These are phyloP conservation scores for Omphalotus guepiniiformis DNA, from an alignment of 768 basidiomycete genomes.

Conservation along the genomic window DNA sequence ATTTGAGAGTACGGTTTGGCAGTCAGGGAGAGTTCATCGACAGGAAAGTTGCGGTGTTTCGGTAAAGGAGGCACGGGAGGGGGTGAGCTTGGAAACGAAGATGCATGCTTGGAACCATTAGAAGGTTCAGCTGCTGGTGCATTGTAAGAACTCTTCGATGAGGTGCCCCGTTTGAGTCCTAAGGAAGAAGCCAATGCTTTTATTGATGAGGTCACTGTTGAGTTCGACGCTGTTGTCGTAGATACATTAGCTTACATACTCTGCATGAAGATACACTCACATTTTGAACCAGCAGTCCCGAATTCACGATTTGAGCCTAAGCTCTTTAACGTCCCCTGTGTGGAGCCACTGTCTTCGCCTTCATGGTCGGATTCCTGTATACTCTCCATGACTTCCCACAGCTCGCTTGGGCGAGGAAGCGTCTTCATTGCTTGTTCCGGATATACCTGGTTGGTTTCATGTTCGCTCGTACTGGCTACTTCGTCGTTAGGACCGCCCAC, in stretches of 20 bases:
- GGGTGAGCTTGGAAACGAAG: neutral
- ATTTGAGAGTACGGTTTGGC: slow-evolving; percentile 43
- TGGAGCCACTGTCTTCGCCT: slow-evolving; percentile 59
- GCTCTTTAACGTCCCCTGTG: slow-evolving; percentile 48
- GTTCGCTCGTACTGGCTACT: too few relatives aligned
- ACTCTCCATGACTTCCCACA: slow-evolving; percentile 84
- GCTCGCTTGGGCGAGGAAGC: slow-evolving; percentile 63
- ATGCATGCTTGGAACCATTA: too few relatives aligned
- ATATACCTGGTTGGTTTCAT: too few relatives aligned
- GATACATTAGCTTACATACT: slow-evolving; percentile 10
- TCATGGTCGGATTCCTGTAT: slow-evolving; percentile 66
- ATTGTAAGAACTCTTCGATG: slow-evolving; percentile 22
- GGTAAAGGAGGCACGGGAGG: neutral
- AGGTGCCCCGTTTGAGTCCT: slow-evolving; percentile 56
- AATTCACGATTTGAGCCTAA: slow-evolving; percentile 53
- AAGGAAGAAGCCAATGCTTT: slow-evolving; percentile 73
- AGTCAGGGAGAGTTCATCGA: slow-evolving; percentile 34
- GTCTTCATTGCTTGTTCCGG: slow-evolving; percentile 14
- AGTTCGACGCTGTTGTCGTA: slow-evolving; percentile 43
- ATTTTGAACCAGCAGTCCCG: slow-evolving; percentile 48
- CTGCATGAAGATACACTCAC: slow-evolving; percentile 48
- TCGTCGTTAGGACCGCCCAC: slow-evolving; percentile 12
- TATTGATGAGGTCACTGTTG: slow-evolving; percentile 69
- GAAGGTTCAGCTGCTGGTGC: too few relatives aligned
- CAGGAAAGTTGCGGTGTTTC: neutral